Conservation (phyloP, 495 filamentous ascomycete species). For the Penicillium nucicola region DNA sequence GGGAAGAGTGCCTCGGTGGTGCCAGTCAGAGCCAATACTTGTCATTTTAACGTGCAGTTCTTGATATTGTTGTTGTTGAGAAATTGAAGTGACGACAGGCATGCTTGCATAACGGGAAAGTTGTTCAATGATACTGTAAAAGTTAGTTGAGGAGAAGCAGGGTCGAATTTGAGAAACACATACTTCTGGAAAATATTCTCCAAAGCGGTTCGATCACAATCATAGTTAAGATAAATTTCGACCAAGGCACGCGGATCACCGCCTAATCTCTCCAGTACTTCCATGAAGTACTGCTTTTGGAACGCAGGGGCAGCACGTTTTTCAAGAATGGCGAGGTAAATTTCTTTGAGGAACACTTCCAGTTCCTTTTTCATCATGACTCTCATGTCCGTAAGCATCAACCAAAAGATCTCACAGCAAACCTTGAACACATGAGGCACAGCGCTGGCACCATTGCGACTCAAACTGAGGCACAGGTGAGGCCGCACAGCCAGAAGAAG, state of each 20-base stretch:
- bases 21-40: slow-evolving; percentile 67
- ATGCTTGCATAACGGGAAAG: slow-evolving; percentile 76
- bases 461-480: slow-evolving; percentile 90
- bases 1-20: slow-evolving; percentile 75
- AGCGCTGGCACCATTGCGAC: slow-evolving; percentile 89
- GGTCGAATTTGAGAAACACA: slow-evolving; percentile 2
- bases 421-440: slow-evolving; percentile 91
- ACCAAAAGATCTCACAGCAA: slow-evolving; percentile 95
- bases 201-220: slow-evolving; percentile 86
- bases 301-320: slow-evolving; percentile 79
- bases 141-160: slow-evolving; percentile 13
- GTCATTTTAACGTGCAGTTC: slow-evolving; percentile 66
- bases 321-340: slow-evolving; percentile 91
- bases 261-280: slow-evolving; percentile 76
- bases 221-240: slow-evolving; percentile 97
- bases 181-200: slow-evolving; percentile 93
- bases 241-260: slow-evolving; percentile 86
- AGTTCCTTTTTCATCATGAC: slow-evolving; percentile 98
- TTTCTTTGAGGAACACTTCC: slow-evolving; percentile 96
- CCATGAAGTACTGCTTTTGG: slow-evolving; percentile 90
- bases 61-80: slow-evolving; percentile 81
- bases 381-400: slow-evolving; percentile 91
- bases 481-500: slow-evolving; percentile 96
- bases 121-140: slow-evolving; percentile 77
- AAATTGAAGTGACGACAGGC: slow-evolving; percentile 65